phyloP scores from a whole-genome alignment of 768 basidiomycete genomes.

The Tubosaeta sp. region DNA sequence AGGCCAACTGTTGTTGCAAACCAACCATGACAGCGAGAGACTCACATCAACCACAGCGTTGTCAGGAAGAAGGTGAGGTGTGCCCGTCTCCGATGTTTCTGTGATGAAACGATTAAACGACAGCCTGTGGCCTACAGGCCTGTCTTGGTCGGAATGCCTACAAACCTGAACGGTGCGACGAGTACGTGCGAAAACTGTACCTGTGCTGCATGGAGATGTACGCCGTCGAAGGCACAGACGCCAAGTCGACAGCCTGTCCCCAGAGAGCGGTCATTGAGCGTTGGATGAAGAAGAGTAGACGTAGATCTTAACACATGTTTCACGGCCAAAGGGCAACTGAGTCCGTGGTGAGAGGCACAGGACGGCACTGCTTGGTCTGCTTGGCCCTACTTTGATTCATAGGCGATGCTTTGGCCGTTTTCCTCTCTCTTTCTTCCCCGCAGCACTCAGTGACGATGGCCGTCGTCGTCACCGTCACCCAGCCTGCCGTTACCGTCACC shows the following conservation, averaged over 20 bases:
- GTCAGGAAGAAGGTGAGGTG: conserved; percentile 23
- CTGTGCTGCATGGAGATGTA: conserved; percentile 61
- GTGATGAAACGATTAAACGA: background rate
- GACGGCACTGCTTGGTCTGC: conserved; percentile 3
- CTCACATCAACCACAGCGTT: conserved; percentile 6
- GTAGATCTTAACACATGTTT: background rate
- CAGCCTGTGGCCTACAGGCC: conserved; percentile 61
- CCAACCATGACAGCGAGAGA: background rate
- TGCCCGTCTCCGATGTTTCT: background rate
- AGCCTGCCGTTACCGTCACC: background rate
- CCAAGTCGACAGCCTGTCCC: conserved; percentile 61
- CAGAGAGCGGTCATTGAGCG: conserved; percentile 45
- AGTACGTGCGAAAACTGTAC: conserved; percentile 51
- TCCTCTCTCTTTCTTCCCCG: background rate
- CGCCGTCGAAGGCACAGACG: conserved; percentile 32
- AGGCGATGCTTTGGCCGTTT: background rate
- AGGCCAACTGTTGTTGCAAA: background rate
- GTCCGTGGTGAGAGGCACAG: conserved; percentile 10
- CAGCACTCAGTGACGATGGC: conserved; percentile 11
- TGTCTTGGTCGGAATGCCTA: conserved; percentile 67
- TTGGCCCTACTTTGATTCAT: background rate
- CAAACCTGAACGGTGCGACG: conserved; percentile 56
- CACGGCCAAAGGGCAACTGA: background rate
- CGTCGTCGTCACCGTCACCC: conserved; percentile 8
- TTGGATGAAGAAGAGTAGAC: conserved; percentile 47